Evolutionary conservation across 768 basidiomycete genomes (phyloP), one percentile per base, ranked within the genome.

Genomic region (Hygrocybe coccinea): DNA sequence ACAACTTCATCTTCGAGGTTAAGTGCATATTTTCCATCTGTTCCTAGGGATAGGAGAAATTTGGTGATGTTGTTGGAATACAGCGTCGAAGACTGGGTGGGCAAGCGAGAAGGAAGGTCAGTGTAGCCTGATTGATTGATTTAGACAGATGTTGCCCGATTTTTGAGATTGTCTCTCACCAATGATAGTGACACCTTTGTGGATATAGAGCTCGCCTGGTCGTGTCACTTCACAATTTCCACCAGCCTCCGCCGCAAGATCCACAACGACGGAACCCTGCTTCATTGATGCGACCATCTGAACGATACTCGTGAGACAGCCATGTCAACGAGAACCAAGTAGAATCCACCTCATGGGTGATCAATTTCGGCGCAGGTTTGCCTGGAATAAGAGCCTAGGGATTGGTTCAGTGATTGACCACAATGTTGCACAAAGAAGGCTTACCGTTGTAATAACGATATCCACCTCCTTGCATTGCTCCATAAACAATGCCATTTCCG

Each of bases 41-140:
- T 78, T 12, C 85, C 84, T 7, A 94, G 80, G 3, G 91, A 91
- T 14, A 93, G 75, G 43, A 94, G 77, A 71, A 94, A 93, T 67
- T 94, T 94, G 36, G 87, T 86, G 59, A 94, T 85, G 64, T 94
- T 94, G 71, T 94, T 94, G 5, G 91, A 94, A 67, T 94, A 94
- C 5, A 94, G 73, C 2, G 89, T 91, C 3, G 89, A 91, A 4
- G 90, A 90, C 64, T 94, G 91, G 0, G 91, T 94, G 14, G 91
- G 91, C 35, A 94, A 73, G 37, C 91, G 81, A n/a, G 90, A 91
- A 5, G 91, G 86, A 48, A 93, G 75, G 69, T 94, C 91, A 47
- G 87, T 85, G 65, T 89, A 90, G 38, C 89, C 88, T 90, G 60
- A 45, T 2, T 29, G 6, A 36, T 25, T 49, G 49, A 34, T n/a